These are phyloP conservation scores for Pyricularia sp. DNA, from an alignment of 2,329 filamentous ascomycete genomes.

Conservation along the genomic window DNA sequence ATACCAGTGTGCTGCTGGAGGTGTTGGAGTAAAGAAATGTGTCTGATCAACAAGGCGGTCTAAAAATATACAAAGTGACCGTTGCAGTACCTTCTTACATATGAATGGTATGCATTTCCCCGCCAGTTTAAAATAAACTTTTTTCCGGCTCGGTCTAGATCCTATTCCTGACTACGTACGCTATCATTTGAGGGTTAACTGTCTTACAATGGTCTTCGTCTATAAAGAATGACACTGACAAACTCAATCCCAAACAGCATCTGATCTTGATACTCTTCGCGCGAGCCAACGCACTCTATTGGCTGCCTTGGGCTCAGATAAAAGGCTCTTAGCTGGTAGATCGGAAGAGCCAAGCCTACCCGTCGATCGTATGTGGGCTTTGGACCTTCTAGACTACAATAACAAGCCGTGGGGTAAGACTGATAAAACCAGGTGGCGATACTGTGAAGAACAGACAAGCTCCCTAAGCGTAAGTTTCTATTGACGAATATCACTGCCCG, in stretches of 20 bases:
- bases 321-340: neutral
- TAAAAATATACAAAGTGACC: neutral
- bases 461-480: neutral
- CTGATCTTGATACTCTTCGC: neutral
- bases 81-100: too few species aligned
- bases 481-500: neutral
- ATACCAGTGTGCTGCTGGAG: neutral
- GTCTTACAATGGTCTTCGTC: neutral
- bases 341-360: neutral
- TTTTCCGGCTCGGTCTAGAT: neutral
- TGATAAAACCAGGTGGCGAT: neutral
- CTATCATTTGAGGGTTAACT: neutral
- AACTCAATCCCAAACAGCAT: neutral
- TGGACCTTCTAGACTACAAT: neutral
- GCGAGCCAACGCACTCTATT: neutral
- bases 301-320: neutral
- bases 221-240: neutral
- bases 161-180: neutral
- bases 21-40: neutral
- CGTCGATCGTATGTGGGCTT: neutral
- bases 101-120: neutral
- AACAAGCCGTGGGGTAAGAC: neutral
- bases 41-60: neutral
- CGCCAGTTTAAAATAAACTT: neutral
- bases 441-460: neutral